Evolutionary conservation across 805 yeast genomes (phyloP), one percentile per base, ranked within the genome.

Genomic region (Candida dendrica): DNA sequence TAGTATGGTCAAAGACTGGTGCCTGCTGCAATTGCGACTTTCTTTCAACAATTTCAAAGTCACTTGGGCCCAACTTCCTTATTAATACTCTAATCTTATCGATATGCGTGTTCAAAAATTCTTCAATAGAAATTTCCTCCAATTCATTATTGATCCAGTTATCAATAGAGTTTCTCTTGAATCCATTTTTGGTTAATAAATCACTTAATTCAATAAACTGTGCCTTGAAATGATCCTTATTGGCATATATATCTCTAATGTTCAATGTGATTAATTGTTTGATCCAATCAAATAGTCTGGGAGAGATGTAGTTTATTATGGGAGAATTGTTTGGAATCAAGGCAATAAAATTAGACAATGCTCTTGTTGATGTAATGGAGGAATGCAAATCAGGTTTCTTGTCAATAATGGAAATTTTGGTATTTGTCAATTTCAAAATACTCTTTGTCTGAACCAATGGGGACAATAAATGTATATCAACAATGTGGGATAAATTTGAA

Each of bases 111-210:
- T 48, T 45, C n/a, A 53, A 22, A 27, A 46, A 51, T 22, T 46
- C 49, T n/a, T 55, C 52, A 16, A 51, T 43, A 6, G 48, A 46
- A 15, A 56, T 41, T 2, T 43, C 45, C 31, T 48, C 41, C 19
- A 56, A 38, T 8, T 55, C 59, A 6, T 39, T 32, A 5, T 48
- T 35, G 15, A 55, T 50, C 58, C 59, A 56, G 13, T 43, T 47
- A n/a, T 40, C 39, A 20, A 55, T 36, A 33, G 50, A 47, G 29
- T 44, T 43, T 37, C 58, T 48, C 22, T 44, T 50, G 39, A 54
- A 49, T 9, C 44, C 44, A 20, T 40, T 36, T 2, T 42, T 29
- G 10, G 35, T 36, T 20, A 55, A 41, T 35, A 50, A 46, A 3
- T 43, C 38, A 33, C 52, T 51, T 18, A 55, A 42, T 19, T 51